A percentile compares a stretch with the other conserved stretches of the same genome.
These are phyloP conservation scores for Ogataea degrootiae DNA, from an alignment of 805 yeast species.

Conservation along the genomic window DNA sequence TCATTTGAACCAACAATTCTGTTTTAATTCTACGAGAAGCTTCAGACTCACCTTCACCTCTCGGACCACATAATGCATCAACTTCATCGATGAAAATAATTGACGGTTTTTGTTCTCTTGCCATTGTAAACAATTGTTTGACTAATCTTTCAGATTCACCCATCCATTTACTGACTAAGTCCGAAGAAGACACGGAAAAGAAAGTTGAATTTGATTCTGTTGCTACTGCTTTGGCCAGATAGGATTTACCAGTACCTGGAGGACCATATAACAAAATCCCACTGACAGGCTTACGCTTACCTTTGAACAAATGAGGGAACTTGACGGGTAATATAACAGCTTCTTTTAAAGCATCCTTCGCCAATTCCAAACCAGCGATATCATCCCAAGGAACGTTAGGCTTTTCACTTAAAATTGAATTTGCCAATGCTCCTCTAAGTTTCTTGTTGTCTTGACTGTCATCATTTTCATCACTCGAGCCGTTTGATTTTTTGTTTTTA, in stretches of 20 bases:
- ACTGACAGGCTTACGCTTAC: constrained; percentile 87
- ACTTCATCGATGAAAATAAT: constrained; percentile 97
- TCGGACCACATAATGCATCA: constrained; percentile 95
- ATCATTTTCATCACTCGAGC: constrained; percentile 46
- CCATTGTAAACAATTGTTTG: constrained; percentile 91
- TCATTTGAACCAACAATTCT: constrained; percentile 94
- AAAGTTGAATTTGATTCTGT: constrained; percentile 97
- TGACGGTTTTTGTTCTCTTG: constrained; percentile 92
- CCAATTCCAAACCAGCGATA: constrained; percentile 91
- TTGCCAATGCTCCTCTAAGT: constrained; percentile 83
- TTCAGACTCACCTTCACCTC: constrained; percentile 97
- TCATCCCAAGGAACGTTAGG: constrained; percentile 95
- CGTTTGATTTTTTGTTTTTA: constrained; percentile 43
- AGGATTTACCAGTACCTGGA: constrained; percentile 98
- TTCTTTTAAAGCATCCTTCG: constrained; percentile 94
- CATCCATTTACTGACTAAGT: constrained; percentile 98
- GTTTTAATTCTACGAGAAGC: constrained; percentile 95
- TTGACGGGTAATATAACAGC: constrained; percentile 95
- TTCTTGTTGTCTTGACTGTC: constrained; percentile 83
- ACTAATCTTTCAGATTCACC: constrained; percentile 97
- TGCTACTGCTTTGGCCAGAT: constrained; percentile 95
- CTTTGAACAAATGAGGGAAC: constrained; percentile 92
- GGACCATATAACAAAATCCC: constrained; percentile 89
- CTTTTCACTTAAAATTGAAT: constrained; percentile 85
- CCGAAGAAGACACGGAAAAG: constrained; percentile 93